A percentile compares a stretch with the other conserved stretches of the same genome.
These are phyloP conservation scores for Globisporangium recalcitrans DNA, from an alignment of 352 stramenopile species.

Conservation along the genomic window DNA sequence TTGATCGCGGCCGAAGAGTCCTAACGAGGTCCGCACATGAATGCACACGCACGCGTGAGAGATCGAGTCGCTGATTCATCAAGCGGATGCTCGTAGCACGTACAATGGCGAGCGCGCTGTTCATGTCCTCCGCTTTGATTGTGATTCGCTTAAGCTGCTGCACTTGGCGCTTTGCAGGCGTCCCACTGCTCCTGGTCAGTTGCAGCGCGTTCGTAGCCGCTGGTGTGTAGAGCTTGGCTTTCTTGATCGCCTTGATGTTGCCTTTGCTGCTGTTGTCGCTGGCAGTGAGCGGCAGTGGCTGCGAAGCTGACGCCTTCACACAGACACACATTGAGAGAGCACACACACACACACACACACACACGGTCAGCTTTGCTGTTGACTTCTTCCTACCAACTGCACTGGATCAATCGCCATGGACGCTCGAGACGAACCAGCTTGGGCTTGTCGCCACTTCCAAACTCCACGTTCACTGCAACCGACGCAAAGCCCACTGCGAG, in stretches of 20 bases:
- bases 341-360: too few relatives aligned
- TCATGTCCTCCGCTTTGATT: slow-evolving; percentile 72
- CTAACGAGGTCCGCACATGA: slow-evolving; percentile 18
- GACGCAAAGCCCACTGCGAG: slow-evolving; percentile 55
- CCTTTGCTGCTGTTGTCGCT: slow-evolving; percentile 15
- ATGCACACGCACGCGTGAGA: neutral
- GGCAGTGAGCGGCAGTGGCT: slow-evolving; percentile 31
- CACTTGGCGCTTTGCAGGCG: slow-evolving; percentile 24
- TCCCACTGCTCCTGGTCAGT: slow-evolving; percentile 20
- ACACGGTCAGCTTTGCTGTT: neutral
- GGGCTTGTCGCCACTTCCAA: slow-evolving; percentile 40
- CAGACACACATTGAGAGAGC: neutral
- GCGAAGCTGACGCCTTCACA: slow-evolving; percentile 21
- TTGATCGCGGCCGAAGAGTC: slow-evolving; percentile 49
- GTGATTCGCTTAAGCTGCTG: slow-evolving; percentile 70
- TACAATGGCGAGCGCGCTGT: slow-evolving; percentile 54
- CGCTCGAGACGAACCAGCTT: slow-evolving; percentile 26
- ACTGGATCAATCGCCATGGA: neutral
- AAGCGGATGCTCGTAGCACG: slow-evolving; percentile 1
- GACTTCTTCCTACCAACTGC: neutral
- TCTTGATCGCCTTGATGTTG: slow-evolving; percentile 45
- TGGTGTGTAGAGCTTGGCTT: slow-evolving; percentile 57
- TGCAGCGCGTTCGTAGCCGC: slow-evolving; percentile 35
- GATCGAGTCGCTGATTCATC: neutral
- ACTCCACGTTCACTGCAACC: slow-evolving; percentile 62